Evolutionary conservation across 768 basidiomycete species (phyloP).

Genomic region (Thelephora ganbajun): DNA sequence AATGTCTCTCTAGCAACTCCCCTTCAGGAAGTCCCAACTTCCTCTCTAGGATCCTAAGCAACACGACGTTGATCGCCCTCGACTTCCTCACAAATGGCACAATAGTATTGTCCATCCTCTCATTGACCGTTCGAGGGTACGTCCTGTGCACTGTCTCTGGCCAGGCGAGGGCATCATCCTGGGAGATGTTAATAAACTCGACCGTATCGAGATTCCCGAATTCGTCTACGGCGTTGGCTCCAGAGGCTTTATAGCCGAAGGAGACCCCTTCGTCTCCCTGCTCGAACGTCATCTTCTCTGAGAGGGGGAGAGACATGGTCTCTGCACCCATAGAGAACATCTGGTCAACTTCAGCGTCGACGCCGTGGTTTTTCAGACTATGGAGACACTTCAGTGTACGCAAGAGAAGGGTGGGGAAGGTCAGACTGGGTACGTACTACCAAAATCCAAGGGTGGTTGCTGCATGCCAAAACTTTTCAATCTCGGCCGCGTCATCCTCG

Average conservation of each 20-base stretch:
- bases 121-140: slow-evolving; percentile 19
- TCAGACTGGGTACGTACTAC: slow-evolving; percentile 25
- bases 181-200: slow-evolving; percentile 23
- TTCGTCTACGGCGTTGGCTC: slow-evolving; percentile 20
- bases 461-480: slow-evolving; percentile 31
- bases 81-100: slow-evolving; percentile 17
- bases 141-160: slow-evolving; percentile 17
- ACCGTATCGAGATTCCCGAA: slow-evolving; percentile 18
- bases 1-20: slow-evolving; percentile 15
- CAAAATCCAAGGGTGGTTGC: slow-evolving; percentile 38
- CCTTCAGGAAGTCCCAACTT: slow-evolving; percentile 20
- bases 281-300: slow-evolving; percentile 29
- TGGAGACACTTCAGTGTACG: background rate
- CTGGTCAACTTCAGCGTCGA: slow-evolving; percentile 19
- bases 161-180: slow-evolving; percentile 23
- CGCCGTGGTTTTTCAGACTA: slow-evolving; percentile 31
- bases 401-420: too few species aligned
- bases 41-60: slow-evolving; percentile 19
- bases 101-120: slow-evolving; percentile 15
- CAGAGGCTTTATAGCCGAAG: slow-evolving; percentile 23
- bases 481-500: slow-evolving; percentile 21
- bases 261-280: slow-evolving; percentile 28
- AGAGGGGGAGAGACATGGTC: slow-evolving; percentile 25
- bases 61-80: slow-evolving; percentile 15
- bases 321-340: slow-evolving; percentile 30